Evolutionary conservation across 208 protist species (phyloP).

Genomic region (Crithidia mellificae): DNA sequence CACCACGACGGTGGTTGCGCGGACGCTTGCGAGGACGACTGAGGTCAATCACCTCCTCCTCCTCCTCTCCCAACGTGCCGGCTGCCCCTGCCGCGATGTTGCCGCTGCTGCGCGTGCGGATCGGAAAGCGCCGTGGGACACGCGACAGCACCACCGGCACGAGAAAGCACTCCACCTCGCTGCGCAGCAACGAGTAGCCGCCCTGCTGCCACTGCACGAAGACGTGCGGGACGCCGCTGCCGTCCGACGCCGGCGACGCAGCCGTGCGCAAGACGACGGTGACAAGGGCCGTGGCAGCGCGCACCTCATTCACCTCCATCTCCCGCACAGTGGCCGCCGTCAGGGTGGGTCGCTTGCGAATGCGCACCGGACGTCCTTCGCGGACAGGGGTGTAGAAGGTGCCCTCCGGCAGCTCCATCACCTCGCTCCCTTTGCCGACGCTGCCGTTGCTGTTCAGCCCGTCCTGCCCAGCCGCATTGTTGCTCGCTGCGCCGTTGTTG

Average conservation of each 20-base stretch:
- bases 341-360: conserved; percentile 52
- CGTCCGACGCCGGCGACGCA: background rate
- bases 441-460: background rate
- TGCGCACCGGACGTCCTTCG: conserved; percentile 43
- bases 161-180: conserved; percentile 50
- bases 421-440: background rate
- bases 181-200: conserved; percentile 65
- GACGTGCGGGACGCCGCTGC: conserved; percentile 7
- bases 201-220: conserved; percentile 77
- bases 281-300: conserved; percentile 48
- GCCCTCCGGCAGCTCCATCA: conserved; percentile 28
- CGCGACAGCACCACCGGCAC: conserved; percentile 36
- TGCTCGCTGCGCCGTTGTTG: no score
- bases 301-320: conserved; percentile 76
- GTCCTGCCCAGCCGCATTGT: no score
- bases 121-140: conserved; percentile 33
- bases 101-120: conserved; percentile 23
- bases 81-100: background rate
- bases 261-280: conserved; percentile 15
- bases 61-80: no score
- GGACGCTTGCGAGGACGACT: background rate
- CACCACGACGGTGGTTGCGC: background rate
- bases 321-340: conserved; percentile 36
- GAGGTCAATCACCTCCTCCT: conserved; percentile 25
- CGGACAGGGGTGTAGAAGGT: conserved; percentile 60